Base-by-base conservation (phyloP, 495 filamentous ascomycete genomes). In the Jackrogersella minutella region DNA sequence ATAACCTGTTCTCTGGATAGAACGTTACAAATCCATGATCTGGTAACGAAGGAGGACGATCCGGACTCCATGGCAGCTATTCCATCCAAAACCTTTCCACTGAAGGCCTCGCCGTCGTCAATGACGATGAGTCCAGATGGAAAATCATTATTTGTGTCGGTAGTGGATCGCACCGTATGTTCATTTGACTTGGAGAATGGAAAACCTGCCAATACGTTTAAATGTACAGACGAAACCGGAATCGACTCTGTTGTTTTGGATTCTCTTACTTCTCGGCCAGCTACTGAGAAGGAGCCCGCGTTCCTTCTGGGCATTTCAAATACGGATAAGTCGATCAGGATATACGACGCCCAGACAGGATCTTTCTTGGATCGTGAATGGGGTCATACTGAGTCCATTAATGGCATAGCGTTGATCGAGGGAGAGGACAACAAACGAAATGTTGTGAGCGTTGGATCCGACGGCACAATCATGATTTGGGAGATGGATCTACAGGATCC, bases 331-430 rank as follows among this genome's bases (percentile, higher is more conserved):
- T 97, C 95, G 5, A 88, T 99, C 58, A 83, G 95, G 17, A 78
- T 98, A 2, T 98, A 99, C 73, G 91, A 96, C 64, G 79, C 87
- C 13, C 87, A 90, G 43, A 84, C 84, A 37, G 94, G 93, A 11
- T 73, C 80, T 21, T 87, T 99, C 63, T 78, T 97, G 52, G 89
- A 91, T 22, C 88, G 91, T 34, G 95, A 97, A 75, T 97, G 92
- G 83, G 96, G 95, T 11, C 95, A 99, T 72, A 96, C 92, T 0
- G 93, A 96, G 71, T 90, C 92, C 39, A 88, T 98, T 39, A 95
- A 91, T 39, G 93, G 90, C 71, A 84, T 93, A 34, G 81, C 87
- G n/a, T 74, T 97, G 10, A 68, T 96, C 3, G 89, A 92, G 64
- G 78, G 78, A 2, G 76, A 82, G 0, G 78, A 85, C 7, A 71